These are phyloP conservation scores for Pseudozyma sp. DNA, from an alignment of 1,284 basidiomycete species.

Conservation along the genomic window DNA sequence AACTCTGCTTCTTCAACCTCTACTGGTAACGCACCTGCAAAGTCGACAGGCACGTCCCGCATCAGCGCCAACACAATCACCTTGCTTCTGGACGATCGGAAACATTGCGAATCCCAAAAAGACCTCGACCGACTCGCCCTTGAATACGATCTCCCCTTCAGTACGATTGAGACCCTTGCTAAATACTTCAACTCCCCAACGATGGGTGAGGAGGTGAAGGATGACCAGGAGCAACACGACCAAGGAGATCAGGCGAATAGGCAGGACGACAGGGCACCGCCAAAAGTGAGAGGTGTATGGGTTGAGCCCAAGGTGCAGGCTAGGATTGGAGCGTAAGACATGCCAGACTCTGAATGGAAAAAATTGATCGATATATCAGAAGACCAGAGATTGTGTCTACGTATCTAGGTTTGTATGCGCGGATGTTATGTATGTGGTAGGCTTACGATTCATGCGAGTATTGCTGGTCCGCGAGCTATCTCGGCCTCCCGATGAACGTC, in stretches of 20 bases:
- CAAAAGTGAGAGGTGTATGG: constrained; percentile 46
- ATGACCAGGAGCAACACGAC: constrained; percentile 16
- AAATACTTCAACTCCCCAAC: constrained; percentile 52
- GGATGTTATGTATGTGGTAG: background rate
- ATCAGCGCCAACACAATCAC: constrained; percentile 46
- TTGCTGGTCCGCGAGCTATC: constrained; percentile 6
- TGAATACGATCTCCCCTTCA: constrained; percentile 50
- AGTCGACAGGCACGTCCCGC: constrained; percentile 10
- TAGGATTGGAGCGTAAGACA: constrained; percentile 17
- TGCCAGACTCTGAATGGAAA: background rate
- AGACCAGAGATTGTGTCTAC: background rate
- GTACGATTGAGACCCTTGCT: constrained; percentile 37
- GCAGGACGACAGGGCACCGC: constrained; percentile 35
- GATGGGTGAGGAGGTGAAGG: constrained; percentile 47
- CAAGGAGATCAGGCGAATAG: constrained; percentile 31
- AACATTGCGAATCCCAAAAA: constrained; percentile 42
- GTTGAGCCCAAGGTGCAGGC: constrained; percentile 38
- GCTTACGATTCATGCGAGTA: background rate
- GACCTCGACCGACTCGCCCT: constrained; percentile 46
- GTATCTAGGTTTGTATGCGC: background rate
- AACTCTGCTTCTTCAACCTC: constrained; percentile 6
- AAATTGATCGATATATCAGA: background rate
- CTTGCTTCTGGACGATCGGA: constrained; percentile 46
- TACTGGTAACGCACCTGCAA: background rate
- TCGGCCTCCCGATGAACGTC: background rate